Base-by-base conservation (phyloP, 306 rosid species). In the Gillenia trifoliata region DNA sequence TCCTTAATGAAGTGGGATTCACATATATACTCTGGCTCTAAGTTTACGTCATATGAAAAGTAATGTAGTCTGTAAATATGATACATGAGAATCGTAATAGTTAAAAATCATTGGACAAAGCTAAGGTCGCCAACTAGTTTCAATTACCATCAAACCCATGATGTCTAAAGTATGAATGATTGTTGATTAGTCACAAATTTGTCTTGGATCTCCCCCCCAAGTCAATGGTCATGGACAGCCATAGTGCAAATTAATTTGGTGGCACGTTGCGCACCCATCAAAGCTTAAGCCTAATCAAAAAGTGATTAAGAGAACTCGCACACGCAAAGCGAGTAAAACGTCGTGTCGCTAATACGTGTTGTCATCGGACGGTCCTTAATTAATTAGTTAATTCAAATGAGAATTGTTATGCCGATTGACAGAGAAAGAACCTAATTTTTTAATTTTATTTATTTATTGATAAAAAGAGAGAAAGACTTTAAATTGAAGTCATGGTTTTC, bases 171-270 rank as follows among this genome's bases (percentile, higher is more conserved):
- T 49, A 49, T 1, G 55, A 17, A 13, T 49, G 8, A 3, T 11
- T 41, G 12, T 41, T 49, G 55, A 49, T 16, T 0, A 17, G 55
- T 49, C 8, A 41, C 0, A 41, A 49, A 49, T 17, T 16, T 49
- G 19, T 5, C 22, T 31, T 13, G 25, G 43, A 64, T 64, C 13
- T 16, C 52, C 41, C 29, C 52, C 41, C 29, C 22, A 63, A n/a
- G 6, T 64, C 69, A 64, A n/a, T 2, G 33, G 33, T 54, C 36
- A 74, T 70, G 20, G 78, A 66, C 60, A 57, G 45, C 59, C 16
- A 63, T 17, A 66, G 81, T 36, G 65, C 38, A 76, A 60, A 17
- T 36, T 43, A 15, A 45, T 20, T 31, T 68, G 36, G 73, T 63
- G 69, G 25, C 70, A 61, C 59, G 54, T 11, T 2, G 11, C 31